These are phyloP conservation scores for Ceratobasidium sp. DNA, from an alignment of 1,284 basidiomycete species.

Conservation along the genomic window DNA sequence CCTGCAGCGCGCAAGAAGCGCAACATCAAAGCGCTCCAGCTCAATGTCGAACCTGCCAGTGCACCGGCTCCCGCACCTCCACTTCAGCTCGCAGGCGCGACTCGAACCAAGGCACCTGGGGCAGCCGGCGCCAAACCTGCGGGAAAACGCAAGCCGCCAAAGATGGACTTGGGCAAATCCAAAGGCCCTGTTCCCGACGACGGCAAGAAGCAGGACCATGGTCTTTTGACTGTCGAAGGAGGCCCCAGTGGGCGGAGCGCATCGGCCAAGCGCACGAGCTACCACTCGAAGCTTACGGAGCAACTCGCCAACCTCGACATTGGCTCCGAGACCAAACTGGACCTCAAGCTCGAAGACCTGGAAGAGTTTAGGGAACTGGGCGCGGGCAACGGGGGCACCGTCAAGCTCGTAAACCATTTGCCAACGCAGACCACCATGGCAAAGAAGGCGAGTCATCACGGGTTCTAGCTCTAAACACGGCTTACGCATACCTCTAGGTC, in stretches of 20 bases:
- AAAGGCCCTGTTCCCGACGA: slow-evolving; percentile 53
- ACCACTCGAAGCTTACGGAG: slow-evolving; percentile 73
- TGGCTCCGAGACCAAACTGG: slow-evolving; percentile 72
- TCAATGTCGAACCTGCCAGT: slow-evolving; percentile 56
- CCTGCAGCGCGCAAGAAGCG: slow-evolving; percentile 73
- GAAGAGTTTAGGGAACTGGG: slow-evolving; percentile 88
- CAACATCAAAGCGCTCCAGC: slow-evolving; percentile 77
- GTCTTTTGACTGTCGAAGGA: slow-evolving; percentile 50
- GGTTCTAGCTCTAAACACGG: neutral
- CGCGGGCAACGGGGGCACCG: slow-evolving; percentile 97
- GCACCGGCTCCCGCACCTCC: slow-evolving; percentile 52
- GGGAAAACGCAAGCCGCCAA: slow-evolving; percentile 65
- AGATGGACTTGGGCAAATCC: slow-evolving; percentile 59
- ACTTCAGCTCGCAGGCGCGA: slow-evolving; percentile 41
- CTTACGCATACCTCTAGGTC: slow-evolving; percentile 62
- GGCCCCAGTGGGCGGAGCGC: slow-evolving; percentile 51
- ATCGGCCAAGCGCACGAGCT: slow-evolving; percentile 52
- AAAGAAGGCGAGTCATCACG: slow-evolving; percentile 74
- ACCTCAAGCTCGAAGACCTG: slow-evolving; percentile 81
- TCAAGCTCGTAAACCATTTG: slow-evolving; percentile 93
- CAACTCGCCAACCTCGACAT: slow-evolving; percentile 76
- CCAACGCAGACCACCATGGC: slow-evolving; percentile 91
- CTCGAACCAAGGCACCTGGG: slow-evolving; percentile 22
- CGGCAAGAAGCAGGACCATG: slow-evolving; percentile 43
- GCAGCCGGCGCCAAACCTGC: slow-evolving; percentile 44